phyloP scores from a whole-genome alignment of 306 rosid species.

The Delonix regia region DNA sequence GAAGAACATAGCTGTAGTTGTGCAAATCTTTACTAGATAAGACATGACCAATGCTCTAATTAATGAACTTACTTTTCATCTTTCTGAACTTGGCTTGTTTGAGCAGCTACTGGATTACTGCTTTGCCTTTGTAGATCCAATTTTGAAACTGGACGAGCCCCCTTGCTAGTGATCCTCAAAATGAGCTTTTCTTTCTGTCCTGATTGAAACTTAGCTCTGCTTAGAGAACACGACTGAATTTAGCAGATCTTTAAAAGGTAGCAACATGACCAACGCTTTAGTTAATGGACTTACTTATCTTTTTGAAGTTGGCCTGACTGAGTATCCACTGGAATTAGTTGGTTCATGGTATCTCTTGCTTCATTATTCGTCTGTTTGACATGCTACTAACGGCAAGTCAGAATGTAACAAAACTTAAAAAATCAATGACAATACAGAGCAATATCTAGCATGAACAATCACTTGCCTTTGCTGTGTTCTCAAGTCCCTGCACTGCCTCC shows the following conservation, averaged over 20 bases:
- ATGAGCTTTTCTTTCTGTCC: too few relatives aligned
- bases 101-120: neutral
- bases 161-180: too few relatives aligned
- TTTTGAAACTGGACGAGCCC: too few relatives aligned
- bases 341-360: neutral
- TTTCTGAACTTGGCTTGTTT: neutral
- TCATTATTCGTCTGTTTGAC: neutral
- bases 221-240: too few relatives aligned
- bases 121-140: too few relatives aligned
- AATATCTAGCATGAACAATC: neutral
- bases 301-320: neutral
- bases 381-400: neutral
- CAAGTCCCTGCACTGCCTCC: neutral
- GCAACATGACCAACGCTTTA: neutral
- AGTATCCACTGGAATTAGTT: neutral
- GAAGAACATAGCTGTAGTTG: conserved; percentile 4
- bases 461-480: neutral
- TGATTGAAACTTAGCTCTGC: too few relatives aligned
- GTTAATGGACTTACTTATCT: too few relatives aligned
- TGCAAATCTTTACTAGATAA: neutral
- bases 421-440: neutral
- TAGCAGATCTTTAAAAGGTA: too few relatives aligned
- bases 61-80: neutral
- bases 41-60: neutral
- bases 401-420: neutral